These are phyloP conservation scores for Bipolaris bicolor DNA, from an alignment of 2,329 filamentous ascomycete species.

Conservation along the genomic window DNA sequence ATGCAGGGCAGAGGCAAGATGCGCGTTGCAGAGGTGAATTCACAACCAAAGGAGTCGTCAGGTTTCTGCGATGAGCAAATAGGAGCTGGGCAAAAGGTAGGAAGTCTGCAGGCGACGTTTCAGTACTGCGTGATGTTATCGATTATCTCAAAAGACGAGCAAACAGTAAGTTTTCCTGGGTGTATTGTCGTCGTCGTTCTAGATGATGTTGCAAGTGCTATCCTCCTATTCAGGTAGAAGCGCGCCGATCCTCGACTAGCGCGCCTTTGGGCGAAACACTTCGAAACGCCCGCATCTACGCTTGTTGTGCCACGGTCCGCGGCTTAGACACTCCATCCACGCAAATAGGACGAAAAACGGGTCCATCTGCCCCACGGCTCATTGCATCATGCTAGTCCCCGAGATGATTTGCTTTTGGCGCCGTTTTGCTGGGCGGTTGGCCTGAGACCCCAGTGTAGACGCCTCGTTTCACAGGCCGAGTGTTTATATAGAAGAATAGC, in stretches of 20 bases:
- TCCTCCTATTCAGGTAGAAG: slow-evolving; percentile 13
- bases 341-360: slow-evolving; percentile 14
- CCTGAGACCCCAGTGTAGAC: slow-evolving; percentile 24
- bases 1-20: slow-evolving; percentile 43
- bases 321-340: slow-evolving; percentile 21
- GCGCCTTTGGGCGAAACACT: slow-evolving; percentile 30
- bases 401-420: slow-evolving; percentile 21
- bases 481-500: slow-evolving; percentile 28
- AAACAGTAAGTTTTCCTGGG: not conserved
- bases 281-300: slow-evolving; percentile 34
- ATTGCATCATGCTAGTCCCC: slow-evolving; percentile 23
- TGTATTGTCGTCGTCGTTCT: not conserved
- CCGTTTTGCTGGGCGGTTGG: slow-evolving; percentile 19
- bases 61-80: slow-evolving; percentile 54
- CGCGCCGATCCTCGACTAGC: slow-evolving; percentile 27
- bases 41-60: slow-evolving; percentile 52
- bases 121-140: not conserved
- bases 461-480: slow-evolving; percentile 28
- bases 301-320: slow-evolving; percentile 23
- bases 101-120: not conserved
- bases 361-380: slow-evolving; percentile 20
- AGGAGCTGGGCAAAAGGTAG: slow-evolving; percentile 31
- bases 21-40: slow-evolving; percentile 44
- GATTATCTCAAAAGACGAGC: not conserved
- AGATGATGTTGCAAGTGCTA: not conserved